A percentile compares a stretch with the other conserved stretches of the same genome.
These are phyloP conservation scores for Botrytis tulipae DNA, from an alignment of 2,329 filamentous ascomycete genomes.

Conservation along the genomic window DNA sequence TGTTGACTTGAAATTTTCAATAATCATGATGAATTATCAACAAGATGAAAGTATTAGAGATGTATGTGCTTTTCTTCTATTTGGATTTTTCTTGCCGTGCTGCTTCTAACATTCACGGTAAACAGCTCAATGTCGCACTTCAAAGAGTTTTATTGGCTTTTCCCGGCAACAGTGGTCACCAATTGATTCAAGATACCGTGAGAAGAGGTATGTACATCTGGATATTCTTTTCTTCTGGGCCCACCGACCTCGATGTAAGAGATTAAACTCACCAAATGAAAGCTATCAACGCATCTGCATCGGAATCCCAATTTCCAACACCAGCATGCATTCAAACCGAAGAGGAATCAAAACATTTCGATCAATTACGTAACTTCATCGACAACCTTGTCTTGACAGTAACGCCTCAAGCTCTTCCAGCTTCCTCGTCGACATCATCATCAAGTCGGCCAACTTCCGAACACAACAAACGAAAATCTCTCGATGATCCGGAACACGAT, in stretches of 20 bases:
- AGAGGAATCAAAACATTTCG: constrained; percentile 21
- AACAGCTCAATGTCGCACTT: constrained; percentile 20
- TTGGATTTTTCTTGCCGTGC: background rate
- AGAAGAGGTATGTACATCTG: constrained; percentile 14
- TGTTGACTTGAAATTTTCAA: background rate
- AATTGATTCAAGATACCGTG: constrained; percentile 19
- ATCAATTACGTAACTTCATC: constrained; percentile 23
- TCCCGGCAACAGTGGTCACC: constrained; percentile 18
- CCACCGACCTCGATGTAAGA: background rate
- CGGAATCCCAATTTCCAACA: constrained; percentile 14
- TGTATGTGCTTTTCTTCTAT: background rate
- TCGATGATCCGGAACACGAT: constrained; percentile 14
- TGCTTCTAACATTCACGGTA: background rate
- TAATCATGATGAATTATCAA: constrained; percentile 18
- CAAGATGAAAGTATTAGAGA: constrained; percentile 17
- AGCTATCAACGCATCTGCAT: constrained; percentile 13
- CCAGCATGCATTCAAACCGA: constrained; percentile 21
- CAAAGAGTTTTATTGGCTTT: constrained; percentile 16
- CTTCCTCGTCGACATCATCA: background rate
- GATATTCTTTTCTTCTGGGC: background rate
- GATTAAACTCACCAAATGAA: background rate
- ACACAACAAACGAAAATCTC: constrained; percentile 20
- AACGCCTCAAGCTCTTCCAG: constrained; percentile 7
- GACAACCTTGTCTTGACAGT: constrained; percentile 20
- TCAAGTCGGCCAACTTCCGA: constrained; percentile 2